These are phyloP conservation scores for Alternaria tenuissima DNA, from an alignment of 2,329 filamentous ascomycete genomes.

Conservation along the genomic window DNA sequence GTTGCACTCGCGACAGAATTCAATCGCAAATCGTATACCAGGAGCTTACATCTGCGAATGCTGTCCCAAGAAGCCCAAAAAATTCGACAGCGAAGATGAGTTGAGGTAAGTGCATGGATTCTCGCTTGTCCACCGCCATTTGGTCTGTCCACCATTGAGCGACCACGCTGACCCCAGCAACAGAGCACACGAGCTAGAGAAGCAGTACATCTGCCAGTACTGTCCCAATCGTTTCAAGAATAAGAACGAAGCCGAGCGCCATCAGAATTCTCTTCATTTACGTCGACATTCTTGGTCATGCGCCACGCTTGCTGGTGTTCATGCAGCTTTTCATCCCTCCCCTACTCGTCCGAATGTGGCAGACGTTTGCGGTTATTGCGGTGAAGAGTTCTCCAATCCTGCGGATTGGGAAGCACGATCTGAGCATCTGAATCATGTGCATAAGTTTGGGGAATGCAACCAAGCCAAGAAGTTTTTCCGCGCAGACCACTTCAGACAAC, in stretches of 20 bases:
- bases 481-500: constrained; percentile 96
- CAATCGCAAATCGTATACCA: constrained; percentile 60
- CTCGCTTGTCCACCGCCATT: constrained; percentile 37
- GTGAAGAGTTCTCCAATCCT: constrained; percentile 87
- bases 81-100: constrained; percentile 86
- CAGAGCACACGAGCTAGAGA: constrained; percentile 90
- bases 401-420: constrained; percentile 88
- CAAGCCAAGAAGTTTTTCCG: constrained; percentile 98
- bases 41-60: constrained; percentile 84
- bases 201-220: constrained; percentile 92
- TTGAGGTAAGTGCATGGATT: constrained; percentile 70
- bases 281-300: constrained; percentile 97
- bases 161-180: constrained; percentile 30
- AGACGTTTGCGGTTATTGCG: constrained; percentile 94
- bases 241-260: constrained; percentile 96
- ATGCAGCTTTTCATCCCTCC: constrained; percentile 87
- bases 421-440: constrained; percentile 85
- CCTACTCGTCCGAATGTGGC: constrained; percentile 66
- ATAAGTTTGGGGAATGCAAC: constrained; percentile 99
- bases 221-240: constrained; percentile 98
- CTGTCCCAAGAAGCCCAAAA: constrained; percentile 96
- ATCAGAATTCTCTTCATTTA: constrained; percentile 94
- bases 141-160: constrained; percentile 16
- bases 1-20: constrained; percentile 58
- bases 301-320: constrained; percentile 75